phyloP scores from a whole-genome alignment of 371 early-diverging fungal genomes.

The Saksenaea oblongispora region DNA sequence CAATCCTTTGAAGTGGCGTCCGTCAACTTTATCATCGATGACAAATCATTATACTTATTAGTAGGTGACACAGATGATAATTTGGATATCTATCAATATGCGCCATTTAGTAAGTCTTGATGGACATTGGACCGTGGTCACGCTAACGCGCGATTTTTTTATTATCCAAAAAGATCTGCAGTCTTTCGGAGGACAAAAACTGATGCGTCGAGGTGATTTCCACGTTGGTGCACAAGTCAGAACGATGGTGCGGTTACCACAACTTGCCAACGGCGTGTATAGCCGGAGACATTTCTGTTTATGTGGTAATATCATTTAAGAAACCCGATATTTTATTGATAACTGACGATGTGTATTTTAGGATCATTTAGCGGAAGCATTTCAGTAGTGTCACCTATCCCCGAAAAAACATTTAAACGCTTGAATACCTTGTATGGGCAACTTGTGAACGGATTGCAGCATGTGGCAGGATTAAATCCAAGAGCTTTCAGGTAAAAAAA shows the following conservation, averaged over 20 bases:
- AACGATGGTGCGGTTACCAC: conserved; percentile 64
- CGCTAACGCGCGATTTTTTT: not conserved
- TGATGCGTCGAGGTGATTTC: conserved; percentile 90
- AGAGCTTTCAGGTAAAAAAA: conserved; percentile 70
- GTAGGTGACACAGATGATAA: conserved; percentile 87
- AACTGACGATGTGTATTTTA: conserved; percentile 7
- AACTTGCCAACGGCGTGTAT: conserved; percentile 35
- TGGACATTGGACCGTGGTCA: not conserved
- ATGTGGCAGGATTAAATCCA: conserved; percentile 92
- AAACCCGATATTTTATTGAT: not conserved
- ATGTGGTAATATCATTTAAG: conserved; percentile 41
- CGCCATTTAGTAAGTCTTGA: conserved; percentile 76
- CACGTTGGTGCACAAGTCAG: conserved; percentile 77
- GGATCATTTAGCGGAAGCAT: conserved; percentile 77
- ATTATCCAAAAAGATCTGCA: conserved; percentile 64
- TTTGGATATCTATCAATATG: conserved; percentile 81
- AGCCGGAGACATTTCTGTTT: conserved; percentile 48
- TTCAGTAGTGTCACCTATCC: conserved; percentile 73
- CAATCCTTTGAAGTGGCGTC: conserved; percentile 71
- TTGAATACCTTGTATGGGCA: conserved; percentile 74
- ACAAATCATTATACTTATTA: conserved; percentile 70
- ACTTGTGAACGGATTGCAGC: conserved; percentile 79
- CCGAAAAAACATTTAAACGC: conserved; percentile 91
- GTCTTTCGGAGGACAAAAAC: conserved; percentile 86
- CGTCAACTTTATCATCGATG: conserved; percentile 79